These are phyloP conservation scores for Monosporascus cannonballus DNA, from an alignment of 2,329 filamentous ascomycete genomes.

Conservation along the genomic window DNA sequence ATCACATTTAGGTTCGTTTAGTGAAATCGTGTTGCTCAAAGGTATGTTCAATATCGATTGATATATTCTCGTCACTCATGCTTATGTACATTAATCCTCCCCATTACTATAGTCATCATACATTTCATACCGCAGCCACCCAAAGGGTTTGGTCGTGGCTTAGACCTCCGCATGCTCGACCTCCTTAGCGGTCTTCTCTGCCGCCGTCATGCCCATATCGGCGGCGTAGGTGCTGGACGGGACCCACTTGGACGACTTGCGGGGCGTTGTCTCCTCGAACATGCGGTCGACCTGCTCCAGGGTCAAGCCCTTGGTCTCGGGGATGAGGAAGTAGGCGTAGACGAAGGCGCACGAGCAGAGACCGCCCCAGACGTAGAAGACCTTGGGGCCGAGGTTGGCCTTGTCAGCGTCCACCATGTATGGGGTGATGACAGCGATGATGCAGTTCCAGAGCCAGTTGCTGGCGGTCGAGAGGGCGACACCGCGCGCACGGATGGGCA, in stretches of 20 bases:
- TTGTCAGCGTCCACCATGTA: conserved; percentile 57
- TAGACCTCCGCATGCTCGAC: conserved; percentile 16
- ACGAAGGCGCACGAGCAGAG: conserved; percentile 55
- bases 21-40: too few relatives aligned
- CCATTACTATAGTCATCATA: too few relatives aligned
- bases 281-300: conserved; percentile 80
- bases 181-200: conserved; percentile 25
- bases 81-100: too few relatives aligned
- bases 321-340: conserved; percentile 69
- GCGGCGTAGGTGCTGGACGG: conserved; percentile 63
- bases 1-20: too few relatives aligned
- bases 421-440: conserved; percentile 61
- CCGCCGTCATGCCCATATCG: conserved; percentile 43
- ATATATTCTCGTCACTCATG: too few relatives aligned
- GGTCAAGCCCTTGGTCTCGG: conserved; percentile 69
- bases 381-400: conserved; percentile 61
- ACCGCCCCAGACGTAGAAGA: conserved; percentile 71
- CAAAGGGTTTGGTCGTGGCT: conserved; percentile 9
- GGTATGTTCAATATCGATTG: too few relatives aligned
- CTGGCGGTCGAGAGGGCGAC: conserved; percentile 81
- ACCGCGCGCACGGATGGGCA: conserved; percentile 82
- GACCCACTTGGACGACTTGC: conserved; percentile 71
- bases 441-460: conserved; percentile 89
- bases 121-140: too few relatives aligned
- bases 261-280: conserved; percentile 79